Conservation (phyloP, 2,329 filamentous ascomycete genomes). For the Aspergillus quadricinctus region DNA sequence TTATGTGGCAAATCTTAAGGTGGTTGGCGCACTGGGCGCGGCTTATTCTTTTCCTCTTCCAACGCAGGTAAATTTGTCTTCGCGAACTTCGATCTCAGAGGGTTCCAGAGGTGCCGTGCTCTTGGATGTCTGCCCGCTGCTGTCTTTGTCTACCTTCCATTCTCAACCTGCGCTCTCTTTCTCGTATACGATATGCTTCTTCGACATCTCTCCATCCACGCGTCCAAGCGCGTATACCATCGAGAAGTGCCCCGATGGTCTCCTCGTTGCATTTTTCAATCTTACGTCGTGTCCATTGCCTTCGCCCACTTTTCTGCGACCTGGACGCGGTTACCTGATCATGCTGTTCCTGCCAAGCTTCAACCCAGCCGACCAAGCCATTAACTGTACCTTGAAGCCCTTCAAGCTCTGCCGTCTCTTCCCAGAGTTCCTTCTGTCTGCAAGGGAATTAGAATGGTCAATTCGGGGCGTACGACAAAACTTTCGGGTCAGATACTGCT, state of each 20-base stretch:
- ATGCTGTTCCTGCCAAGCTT: constrained; percentile 22
- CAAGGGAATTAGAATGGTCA: background rate
- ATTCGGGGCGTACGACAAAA: background rate
- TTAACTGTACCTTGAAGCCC: constrained; percentile 32
- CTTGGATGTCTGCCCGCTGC: background rate
- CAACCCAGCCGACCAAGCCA: constrained; percentile 33
- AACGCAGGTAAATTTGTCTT: background rate
- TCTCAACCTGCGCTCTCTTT: constrained; percentile 59
- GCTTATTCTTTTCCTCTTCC: background rate
- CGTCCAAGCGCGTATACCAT: constrained; percentile 41
- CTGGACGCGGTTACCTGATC: constrained; percentile 5
- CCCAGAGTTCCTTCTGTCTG: constrained; percentile 28
- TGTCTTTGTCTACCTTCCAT: constrained; percentile 19
- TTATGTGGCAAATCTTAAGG: background rate
- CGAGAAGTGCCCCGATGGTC: constrained; percentile 28
- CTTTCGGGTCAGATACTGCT: constrained; percentile 9
- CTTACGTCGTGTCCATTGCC: constrained; percentile 16
- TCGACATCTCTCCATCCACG: constrained; percentile 41
- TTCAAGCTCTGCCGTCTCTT: constrained; percentile 33
- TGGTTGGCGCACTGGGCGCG: background rate
- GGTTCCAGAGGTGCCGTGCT: background rate
- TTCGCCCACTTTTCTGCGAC: constrained; percentile 12
- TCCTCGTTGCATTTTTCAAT: constrained; percentile 14
- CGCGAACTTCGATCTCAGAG: background rate
- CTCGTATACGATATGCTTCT: constrained; percentile 39